Evolutionary conservation across 2,329 filamentous ascomycete species (phyloP).

Genomic region (Alternaria gansuensis): DNA sequence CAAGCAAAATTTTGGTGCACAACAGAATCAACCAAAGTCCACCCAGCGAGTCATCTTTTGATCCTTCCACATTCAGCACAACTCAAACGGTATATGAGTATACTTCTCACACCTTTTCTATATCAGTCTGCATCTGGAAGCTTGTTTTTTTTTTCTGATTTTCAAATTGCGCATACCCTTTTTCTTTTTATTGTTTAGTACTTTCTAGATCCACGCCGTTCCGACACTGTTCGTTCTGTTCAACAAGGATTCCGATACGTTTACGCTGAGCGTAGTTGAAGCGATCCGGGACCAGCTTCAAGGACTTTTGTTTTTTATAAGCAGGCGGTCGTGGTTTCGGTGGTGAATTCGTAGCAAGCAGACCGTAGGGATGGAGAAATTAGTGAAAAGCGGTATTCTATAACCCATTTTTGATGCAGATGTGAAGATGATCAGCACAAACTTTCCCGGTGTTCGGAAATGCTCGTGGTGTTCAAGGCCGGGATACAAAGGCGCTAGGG

Average conservation of each 20-base stretch:
- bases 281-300: slow-evolving; percentile 10
- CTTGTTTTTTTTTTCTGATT: slow-evolving; percentile 20
- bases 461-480: not conserved
- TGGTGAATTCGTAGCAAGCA: slow-evolving; percentile 2
- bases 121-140: slow-evolving; percentile 19
- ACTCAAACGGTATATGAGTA: slow-evolving; percentile 12
- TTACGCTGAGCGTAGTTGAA: slow-evolving; percentile 30
- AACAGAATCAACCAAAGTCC: not conserved
- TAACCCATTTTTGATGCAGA: not conserved
- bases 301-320: slow-evolving; percentile 10
- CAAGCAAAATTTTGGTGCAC: not conserved
- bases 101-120: slow-evolving; percentile 16
- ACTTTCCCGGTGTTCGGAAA: not conserved
- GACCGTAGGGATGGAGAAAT: not conserved
- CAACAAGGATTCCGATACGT: slow-evolving; percentile 11
- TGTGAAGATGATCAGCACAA: not conserved
- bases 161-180: slow-evolving; percentile 39
- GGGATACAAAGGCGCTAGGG: not conserved
- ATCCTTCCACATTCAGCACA: slow-evolving; percentile 2
- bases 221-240: slow-evolving; percentile 16
- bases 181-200: slow-evolving; percentile 30
- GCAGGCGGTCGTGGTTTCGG: not conserved
- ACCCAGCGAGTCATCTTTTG: slow-evolving; percentile 8
- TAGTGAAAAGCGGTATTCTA: slow-evolving; percentile 1
- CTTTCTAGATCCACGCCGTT: slow-evolving; percentile 28